Evolutionary conservation across 805 yeast genomes (phyloP).

Genomic region (Cyberlindnera petersonii): DNA sequence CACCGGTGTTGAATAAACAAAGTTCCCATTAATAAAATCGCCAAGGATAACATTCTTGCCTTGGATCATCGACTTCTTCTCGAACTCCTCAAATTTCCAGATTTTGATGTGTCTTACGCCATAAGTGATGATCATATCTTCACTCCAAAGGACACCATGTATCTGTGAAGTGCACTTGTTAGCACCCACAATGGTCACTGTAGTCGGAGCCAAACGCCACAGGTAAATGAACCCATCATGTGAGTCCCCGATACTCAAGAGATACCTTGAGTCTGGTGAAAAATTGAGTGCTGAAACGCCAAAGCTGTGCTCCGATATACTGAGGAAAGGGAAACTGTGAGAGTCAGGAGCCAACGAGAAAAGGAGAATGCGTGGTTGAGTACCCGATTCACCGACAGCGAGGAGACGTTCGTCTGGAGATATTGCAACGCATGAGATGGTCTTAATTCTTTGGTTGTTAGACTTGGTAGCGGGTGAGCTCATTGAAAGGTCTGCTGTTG

Average conservation of each 20-base stretch:
- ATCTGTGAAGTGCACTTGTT: constrained; percentile 63
- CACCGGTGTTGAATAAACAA: constrained; percentile 35
- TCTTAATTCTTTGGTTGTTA: constrained; percentile 39
- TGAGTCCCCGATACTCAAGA: constrained; percentile 62
- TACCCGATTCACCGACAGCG: constrained; percentile 71
- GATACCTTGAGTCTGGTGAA: constrained; percentile 50
- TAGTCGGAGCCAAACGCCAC: constrained; percentile 43
- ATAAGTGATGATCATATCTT: constrained; percentile 45
- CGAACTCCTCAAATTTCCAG: constrained; percentile 46
- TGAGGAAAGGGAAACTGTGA: constrained; percentile 44
- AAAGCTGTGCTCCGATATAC: constrained; percentile 59
- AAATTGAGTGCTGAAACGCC: constrained; percentile 56
- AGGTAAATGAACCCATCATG: constrained; percentile 66
- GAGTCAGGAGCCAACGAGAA: constrained; percentile 54
- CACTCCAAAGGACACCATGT: constrained; percentile 53
- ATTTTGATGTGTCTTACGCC: constrained; percentile 61
- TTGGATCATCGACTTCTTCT: constrained; percentile 33
- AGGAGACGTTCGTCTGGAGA: constrained; percentile 50
- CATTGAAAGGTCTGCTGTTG: constrained; percentile 12
- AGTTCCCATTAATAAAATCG: constrained; percentile 43
- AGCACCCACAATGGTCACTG: constrained; percentile 40
- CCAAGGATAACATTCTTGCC: constrained; percentile 63
- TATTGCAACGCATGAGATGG: constrained; percentile 53
- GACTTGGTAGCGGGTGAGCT: constrained; percentile 14
- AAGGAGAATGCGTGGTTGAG: constrained; percentile 59